These are phyloP conservation scores for Wickerhamomyces queroliae DNA, from an alignment of 805 yeast genomes.

Conservation along the genomic window DNA sequence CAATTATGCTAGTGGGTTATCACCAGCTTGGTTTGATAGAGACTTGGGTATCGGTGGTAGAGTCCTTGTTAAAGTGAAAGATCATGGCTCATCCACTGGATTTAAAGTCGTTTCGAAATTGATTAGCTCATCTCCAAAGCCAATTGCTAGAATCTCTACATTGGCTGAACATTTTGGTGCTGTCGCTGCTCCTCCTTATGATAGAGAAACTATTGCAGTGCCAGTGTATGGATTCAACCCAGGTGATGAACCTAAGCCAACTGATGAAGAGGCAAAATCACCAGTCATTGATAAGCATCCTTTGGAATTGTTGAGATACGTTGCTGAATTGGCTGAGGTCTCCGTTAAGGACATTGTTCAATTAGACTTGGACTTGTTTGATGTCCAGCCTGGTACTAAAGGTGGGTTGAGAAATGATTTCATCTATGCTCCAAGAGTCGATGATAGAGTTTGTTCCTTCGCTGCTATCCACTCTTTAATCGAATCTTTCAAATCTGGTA, in stretches of 20 bases:
- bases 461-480: slow-evolving; percentile 62
- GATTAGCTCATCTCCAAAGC: slow-evolving; percentile 56
- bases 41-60: slow-evolving; percentile 84
- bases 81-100: slow-evolving; percentile 22
- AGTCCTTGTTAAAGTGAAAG: slow-evolving; percentile 44
- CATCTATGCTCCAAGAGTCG: slow-evolving; percentile 76
- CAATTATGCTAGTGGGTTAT: slow-evolving; percentile 72
- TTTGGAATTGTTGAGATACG: slow-evolving; percentile 57
- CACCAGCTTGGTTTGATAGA: slow-evolving; percentile 72
- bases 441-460: slow-evolving; percentile 77
- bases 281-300: slow-evolving; percentile 69
- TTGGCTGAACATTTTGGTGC: slow-evolving; percentile 85
- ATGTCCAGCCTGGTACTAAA: slow-evolving; percentile 70
- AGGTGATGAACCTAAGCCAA: slow-evolving; percentile 36
- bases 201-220: slow-evolving; percentile 69
- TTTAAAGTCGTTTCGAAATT: slow-evolving; percentile 34
- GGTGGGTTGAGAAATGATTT: slow-evolving; percentile 80
- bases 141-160: slow-evolving; percentile 77
- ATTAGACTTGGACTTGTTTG: slow-evolving; percentile 74
- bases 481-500: slow-evolving; percentile 32
- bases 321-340: slow-evolving; percentile 56
- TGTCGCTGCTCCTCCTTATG: slow-evolving; percentile 64
- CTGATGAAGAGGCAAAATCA: slow-evolving; percentile 54
- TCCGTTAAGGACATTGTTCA: slow-evolving; percentile 58
- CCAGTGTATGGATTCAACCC: slow-evolving; percentile 65